Evolutionary conservation across 2,329 filamentous ascomycete species (phyloP).

Genomic region (Akanthomyces dipterigenus): DNA sequence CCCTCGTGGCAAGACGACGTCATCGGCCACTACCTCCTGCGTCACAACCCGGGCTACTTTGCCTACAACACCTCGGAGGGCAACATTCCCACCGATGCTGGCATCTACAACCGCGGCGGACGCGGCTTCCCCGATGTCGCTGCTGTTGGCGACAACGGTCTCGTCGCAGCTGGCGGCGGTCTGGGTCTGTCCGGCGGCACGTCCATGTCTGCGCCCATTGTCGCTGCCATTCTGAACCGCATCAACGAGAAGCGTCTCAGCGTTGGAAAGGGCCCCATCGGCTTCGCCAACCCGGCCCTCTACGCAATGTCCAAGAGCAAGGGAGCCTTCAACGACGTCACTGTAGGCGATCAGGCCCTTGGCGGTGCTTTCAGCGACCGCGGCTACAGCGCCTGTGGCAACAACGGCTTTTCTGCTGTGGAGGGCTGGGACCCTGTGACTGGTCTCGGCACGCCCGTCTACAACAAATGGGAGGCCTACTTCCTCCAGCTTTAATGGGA

Average conservation of each 20-base stretch:
- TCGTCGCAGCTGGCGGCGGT: constrained; percentile 36
- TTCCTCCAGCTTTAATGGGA: background rate
- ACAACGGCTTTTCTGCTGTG: constrained; percentile 19
- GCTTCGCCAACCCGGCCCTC: constrained; percentile 29
- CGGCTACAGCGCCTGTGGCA: constrained; percentile 19
- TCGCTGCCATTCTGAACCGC: constrained; percentile 16
- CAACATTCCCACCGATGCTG: constrained; percentile 29
- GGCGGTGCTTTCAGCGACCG: constrained; percentile 1
- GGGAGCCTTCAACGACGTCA: constrained; percentile 19
- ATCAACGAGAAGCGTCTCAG: constrained; percentile 31
- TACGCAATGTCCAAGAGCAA: constrained; percentile 14
- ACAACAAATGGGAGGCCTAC: constrained; percentile 6
- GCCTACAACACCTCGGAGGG: constrained; percentile 28
- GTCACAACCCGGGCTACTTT: constrained; percentile 14
- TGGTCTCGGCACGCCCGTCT: constrained; percentile 17
- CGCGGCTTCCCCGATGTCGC: constrained; percentile 38
- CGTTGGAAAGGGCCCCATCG: constrained; percentile 27
- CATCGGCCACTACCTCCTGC: constrained; percentile 31
- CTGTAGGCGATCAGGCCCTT: constrained; percentile 17
- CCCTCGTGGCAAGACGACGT: constrained; percentile 39
- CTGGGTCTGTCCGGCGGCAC: constrained; percentile 43
- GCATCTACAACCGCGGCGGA: constrained; percentile 35
- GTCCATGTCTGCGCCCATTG: constrained; percentile 22
- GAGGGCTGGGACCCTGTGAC: constrained; percentile 23
- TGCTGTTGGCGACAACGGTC: constrained; percentile 37